Percentiles rank a stretch among this genome's conserved stretches.
These are phyloP conservation scores for Dacryopinax primogenitus DNA, from an alignment of 768 basidiomycete species.

Conservation along the genomic window DNA sequence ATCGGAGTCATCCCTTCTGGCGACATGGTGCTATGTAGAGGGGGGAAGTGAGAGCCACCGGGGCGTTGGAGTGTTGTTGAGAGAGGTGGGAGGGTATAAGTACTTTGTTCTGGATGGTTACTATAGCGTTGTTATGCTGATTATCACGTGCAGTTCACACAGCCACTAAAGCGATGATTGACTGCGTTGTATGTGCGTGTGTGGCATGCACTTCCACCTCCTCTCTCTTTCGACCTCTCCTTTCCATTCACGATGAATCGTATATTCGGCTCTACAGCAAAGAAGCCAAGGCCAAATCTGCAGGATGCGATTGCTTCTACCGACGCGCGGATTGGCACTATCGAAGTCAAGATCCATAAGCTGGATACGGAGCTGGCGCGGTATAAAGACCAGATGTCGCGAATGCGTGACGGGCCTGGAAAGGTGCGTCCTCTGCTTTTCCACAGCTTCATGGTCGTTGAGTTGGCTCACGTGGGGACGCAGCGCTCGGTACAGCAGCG, in stretches of 20 bases:
- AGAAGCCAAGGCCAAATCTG: constrained; percentile 69
- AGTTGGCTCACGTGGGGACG: too few relatives aligned
- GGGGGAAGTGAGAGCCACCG: not conserved
- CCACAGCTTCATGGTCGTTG: too few relatives aligned
- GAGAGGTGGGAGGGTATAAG: too few relatives aligned
- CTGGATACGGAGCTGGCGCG: constrained; percentile 81
- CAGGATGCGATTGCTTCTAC: constrained; percentile 91
- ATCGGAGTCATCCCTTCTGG: constrained; percentile 20
- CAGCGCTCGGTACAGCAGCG: constrained; percentile 55
- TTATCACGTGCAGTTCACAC: too few relatives aligned
- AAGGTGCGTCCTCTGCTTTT: constrained; percentile 45
- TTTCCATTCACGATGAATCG: constrained; percentile 49
- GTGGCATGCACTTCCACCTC: not conserved
- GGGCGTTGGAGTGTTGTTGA: too few relatives aligned
- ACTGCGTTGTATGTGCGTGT: too few relatives aligned
- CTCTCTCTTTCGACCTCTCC: not conserved
- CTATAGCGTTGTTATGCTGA: too few relatives aligned
- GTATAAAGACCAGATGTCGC: constrained; percentile 94
- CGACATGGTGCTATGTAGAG: not conserved
- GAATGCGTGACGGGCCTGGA: constrained; percentile 83
- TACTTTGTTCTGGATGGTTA: too few relatives aligned
- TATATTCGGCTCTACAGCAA: constrained; percentile 61
- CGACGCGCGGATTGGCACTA: constrained; percentile 68
- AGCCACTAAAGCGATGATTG: not conserved
- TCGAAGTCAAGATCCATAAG: constrained; percentile 95